These are phyloP conservation scores for Solanum chmielewskii DNA, from an alignment of 257 asterid genomes.

Conservation along the genomic window DNA sequence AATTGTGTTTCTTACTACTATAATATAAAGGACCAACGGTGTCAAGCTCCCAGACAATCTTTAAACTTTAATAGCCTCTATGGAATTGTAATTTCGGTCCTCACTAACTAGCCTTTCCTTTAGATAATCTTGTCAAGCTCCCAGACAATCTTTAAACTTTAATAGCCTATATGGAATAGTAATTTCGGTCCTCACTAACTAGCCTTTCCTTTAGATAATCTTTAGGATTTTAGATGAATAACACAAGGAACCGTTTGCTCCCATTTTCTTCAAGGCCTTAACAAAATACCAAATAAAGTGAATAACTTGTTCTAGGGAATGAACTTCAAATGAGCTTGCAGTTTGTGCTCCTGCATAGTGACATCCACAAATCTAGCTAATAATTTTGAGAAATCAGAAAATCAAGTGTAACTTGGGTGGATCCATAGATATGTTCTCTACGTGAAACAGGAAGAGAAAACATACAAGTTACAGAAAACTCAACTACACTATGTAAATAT, in stretches of 20 bases:
- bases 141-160: neutral
- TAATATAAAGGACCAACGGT: neutral
- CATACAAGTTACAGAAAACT: neutral
- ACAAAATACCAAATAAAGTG: neutral
- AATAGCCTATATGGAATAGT: neutral
- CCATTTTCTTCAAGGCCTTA: neutral
- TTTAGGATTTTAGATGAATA: neutral
- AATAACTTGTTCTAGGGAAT: neutral
- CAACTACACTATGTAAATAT: neutral
- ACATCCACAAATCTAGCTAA: neutral
- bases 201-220: neutral
- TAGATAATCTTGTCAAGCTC: neutral
- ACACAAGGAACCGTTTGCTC: neutral
- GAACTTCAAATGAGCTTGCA: neutral
- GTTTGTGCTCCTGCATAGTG: neutral
- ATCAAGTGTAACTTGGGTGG: neutral
- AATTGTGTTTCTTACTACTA: neutral
- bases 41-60: neutral
- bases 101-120: neutral
- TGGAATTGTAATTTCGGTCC: neutral
- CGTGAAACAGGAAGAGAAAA: neutral
- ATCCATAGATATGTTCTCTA: neutral
- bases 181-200: neutral
- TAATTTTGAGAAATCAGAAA: neutral
- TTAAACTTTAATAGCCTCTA: neutral